Evolutionary conservation across 352 stramenopile genomes (phyloP).

Genomic region (Pythium dissotocum): DNA sequence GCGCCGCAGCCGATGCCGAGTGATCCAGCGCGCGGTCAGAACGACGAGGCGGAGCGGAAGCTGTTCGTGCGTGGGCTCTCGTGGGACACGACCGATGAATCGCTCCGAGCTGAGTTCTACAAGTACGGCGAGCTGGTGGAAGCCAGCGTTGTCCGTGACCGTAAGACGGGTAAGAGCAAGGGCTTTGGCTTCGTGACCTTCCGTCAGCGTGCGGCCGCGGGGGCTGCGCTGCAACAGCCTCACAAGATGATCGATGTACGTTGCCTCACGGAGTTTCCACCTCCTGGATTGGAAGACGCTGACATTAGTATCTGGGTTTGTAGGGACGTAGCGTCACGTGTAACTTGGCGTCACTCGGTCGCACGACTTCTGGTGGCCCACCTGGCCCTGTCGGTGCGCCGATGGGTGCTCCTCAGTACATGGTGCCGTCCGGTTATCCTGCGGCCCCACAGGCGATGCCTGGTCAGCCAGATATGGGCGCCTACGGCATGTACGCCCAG

Average conservation of each 20-base stretch:
- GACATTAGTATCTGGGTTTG: neutral
- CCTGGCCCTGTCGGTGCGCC: neutral
- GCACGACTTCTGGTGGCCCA: neutral
- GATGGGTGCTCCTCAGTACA: slow-evolving; percentile 8
- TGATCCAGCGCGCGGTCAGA: slow-evolving; percentile 21
- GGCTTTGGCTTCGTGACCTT: slow-evolving; percentile 75
- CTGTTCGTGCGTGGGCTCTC: slow-evolving; percentile 63
- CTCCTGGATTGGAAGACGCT: neutral
- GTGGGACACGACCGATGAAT: slow-evolving; percentile 55
- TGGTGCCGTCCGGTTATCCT: slow-evolving; percentile 14
- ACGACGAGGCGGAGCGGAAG: slow-evolving; percentile 53
- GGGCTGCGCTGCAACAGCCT: slow-evolving; percentile 54
- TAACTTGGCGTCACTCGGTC: slow-evolving; percentile 51
- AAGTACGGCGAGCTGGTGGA: slow-evolving; percentile 68
- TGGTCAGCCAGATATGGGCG: slow-evolving; percentile 18
- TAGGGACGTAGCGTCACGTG: slow-evolving; percentile 58
- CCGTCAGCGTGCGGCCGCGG: slow-evolving; percentile 41
- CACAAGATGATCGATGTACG: slow-evolving; percentile 70
- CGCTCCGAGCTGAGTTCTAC: slow-evolving; percentile 54
- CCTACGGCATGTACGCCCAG: slow-evolving; percentile 24
- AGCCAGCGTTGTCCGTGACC: slow-evolving; percentile 48
- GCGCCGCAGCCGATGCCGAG: slow-evolving; percentile 18
- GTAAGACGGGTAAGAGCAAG: slow-evolving; percentile 59
- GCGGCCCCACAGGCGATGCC: slow-evolving; percentile 6
- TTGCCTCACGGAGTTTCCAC: neutral